Evolutionary conservation across 768 basidiomycete species (phyloP).

Genomic region (Lenzites betulinus): DNA sequence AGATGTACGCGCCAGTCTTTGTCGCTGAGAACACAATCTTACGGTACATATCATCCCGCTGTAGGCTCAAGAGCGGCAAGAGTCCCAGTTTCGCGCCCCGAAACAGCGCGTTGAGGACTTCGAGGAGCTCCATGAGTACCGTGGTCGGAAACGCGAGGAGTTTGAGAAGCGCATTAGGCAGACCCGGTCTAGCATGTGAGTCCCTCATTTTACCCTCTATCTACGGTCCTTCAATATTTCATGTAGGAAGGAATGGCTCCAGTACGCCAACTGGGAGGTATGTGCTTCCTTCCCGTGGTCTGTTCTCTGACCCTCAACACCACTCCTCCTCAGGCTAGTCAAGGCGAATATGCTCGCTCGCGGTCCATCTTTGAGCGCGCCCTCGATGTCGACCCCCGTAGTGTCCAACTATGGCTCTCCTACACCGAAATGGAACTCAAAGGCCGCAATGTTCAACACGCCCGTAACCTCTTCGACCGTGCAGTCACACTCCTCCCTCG

Average conservation of each 20-base stretch:
- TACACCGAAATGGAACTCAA: conserved; percentile 99
- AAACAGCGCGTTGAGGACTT: conserved; percentile 96
- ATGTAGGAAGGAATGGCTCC: conserved; percentile 80
- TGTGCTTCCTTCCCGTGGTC: conserved; percentile 20
- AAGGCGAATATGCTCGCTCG: conserved; percentile 94
- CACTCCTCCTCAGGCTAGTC: conserved; percentile 65
- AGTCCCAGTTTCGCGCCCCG: conserved; percentile 87
- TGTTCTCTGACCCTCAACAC: not conserved
- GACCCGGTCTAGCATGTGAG: conserved; percentile 79
- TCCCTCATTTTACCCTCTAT: conserved; percentile 14
- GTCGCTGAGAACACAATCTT: not conserved
- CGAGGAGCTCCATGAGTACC: conserved; percentile 88
- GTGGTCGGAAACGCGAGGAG: conserved; percentile 89
- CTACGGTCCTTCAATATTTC: conserved; percentile 1
- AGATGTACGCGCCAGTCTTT: conserved; percentile 56
- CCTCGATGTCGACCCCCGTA: conserved; percentile 90
- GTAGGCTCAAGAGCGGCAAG: conserved; percentile 97
- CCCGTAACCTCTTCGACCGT: conserved; percentile 95
- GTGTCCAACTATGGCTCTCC: conserved; percentile 88
- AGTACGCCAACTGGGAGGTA: conserved; percentile 87
- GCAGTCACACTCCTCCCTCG: conserved; percentile 96
- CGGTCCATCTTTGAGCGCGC: conserved; percentile 97
- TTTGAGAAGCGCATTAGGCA: conserved; percentile 88
- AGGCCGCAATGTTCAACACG: conserved; percentile 95
- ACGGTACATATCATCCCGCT: conserved; percentile 10